Evolutionary conservation across 306 rosid genomes (phyloP).

Genomic region (Fagus sylvatica): DNA sequence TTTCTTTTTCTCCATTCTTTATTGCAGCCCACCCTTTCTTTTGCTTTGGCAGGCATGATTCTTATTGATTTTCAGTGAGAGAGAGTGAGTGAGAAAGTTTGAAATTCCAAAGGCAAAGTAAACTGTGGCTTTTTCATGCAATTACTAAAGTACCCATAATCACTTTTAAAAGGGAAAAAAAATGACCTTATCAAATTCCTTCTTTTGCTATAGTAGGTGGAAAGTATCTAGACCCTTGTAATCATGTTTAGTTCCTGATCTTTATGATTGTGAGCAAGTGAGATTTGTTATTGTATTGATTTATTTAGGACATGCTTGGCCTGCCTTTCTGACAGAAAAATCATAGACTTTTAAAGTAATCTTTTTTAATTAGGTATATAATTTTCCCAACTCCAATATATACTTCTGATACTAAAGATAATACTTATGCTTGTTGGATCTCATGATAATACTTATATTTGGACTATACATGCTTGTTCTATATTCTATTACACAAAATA

Average conservation of each 20-base stretch:
- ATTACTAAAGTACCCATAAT: constrained; percentile 41
- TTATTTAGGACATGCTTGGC: constrained; percentile 56
- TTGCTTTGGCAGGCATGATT: constrained; percentile 75
- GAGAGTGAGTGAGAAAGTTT: constrained; percentile 28
- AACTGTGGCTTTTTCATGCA: constrained; percentile 42
- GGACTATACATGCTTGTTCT: too few species aligned
- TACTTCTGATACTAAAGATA: too few species aligned
- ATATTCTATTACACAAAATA: background rate
- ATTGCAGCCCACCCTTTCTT: constrained; percentile 46
- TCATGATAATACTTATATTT: background rate
- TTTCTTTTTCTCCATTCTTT: constrained; percentile 56
- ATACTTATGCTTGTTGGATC: background rate
- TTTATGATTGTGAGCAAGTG: constrained; percentile 48
- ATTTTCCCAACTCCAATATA: background rate
- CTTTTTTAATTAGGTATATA: background rate
- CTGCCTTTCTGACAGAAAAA: constrained; percentile 49
- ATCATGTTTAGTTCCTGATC: constrained; percentile 44
- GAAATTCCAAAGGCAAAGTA: constrained; percentile 60
- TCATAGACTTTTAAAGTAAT: constrained; percentile 29
- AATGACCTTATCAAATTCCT: constrained; percentile 30
- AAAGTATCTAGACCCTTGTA: constrained; percentile 29
- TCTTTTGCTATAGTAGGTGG: constrained; percentile 29
- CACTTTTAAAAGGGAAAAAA: constrained; percentile 25
- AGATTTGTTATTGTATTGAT: constrained; percentile 39
- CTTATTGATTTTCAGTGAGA: constrained; percentile 34